Evolutionary conservation across 225 moss, liverwort and hornwort species (phyloP), one percentile per base, ranked within the genome.

Genomic region (Bryum argenteum): DNA sequence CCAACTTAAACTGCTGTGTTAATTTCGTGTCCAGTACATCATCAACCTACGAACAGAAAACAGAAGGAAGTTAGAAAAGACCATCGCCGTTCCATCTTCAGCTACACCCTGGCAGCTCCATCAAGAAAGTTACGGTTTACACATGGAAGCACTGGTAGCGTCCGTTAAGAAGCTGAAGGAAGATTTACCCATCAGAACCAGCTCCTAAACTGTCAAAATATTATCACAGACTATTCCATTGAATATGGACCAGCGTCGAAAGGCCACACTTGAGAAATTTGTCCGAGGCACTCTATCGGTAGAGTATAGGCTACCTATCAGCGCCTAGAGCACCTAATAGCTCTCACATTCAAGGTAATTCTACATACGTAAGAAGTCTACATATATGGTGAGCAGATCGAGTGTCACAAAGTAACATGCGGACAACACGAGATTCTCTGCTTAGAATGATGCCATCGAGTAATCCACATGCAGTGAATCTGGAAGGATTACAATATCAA

Each of bases 21-120:
- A 98, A 65, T 80, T 90, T 92, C 20, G 94, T 85, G 41, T 98
- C 89, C 62, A 94, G 75, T 55, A 98, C 81, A 79, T 98, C 94
- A 73, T 98, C 97, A 75, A 96, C 91, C 95, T 95, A 50, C 60
- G 72, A 69, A 68, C 38, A 47, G 65, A 51, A 76, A 69, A 68
- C 38, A 47, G 65, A 51, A 37, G 47, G 47, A 21, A 60, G 67
- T 76, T 75, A 76, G 54, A 69, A 53, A 52, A 65, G 19, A 58
- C 10, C 44, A 75, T 54, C 61, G 72, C 67, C 11, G 7, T n/a
- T 45, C 24, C 52, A 41, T 53, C 64, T 77, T 69, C 39, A 54
- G 55, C 42, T 41, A 33, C 14, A 41, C 41, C 75, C 51, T 41
- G 15, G 19, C 39, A 20, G 56, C 21, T 70, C 55, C 20, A 22